phyloP scores from a whole-genome alignment of 805 yeast genomes.

The Zygoascus flipseniorum region DNA sequence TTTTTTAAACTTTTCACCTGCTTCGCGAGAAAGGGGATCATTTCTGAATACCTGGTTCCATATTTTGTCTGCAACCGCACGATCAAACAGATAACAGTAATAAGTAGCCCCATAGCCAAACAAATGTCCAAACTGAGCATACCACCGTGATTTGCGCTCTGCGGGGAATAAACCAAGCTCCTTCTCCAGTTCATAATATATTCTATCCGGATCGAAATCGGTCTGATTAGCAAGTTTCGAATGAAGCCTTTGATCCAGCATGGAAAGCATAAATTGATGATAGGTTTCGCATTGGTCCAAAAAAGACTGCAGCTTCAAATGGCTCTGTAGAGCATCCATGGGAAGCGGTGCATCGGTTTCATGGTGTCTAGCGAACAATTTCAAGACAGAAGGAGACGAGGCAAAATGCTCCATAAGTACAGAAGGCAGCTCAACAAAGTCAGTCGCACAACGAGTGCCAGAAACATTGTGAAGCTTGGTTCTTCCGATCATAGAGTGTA shows the following conservation, averaged over 20 bases:
- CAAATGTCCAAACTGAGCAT: conserved; percentile 87
- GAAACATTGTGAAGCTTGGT: conserved; percentile 84
- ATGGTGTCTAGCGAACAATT: conserved; percentile 63
- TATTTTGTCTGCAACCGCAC: conserved; percentile 83
- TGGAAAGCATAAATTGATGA: conserved; percentile 84
- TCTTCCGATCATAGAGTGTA: conserved; percentile 94
- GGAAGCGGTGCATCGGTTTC: conserved; percentile 58
- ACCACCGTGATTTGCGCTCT: conserved; percentile 64
- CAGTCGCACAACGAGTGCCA: conserved; percentile 93
- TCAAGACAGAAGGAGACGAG: conserved; percentile 65
- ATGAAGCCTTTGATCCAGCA: conserved; percentile 77
- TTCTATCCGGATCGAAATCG: conserved; percentile 46
- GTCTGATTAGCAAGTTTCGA: conserved; percentile 25
- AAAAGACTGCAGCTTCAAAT: conserved; percentile 43
- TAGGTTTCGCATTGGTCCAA: conserved; percentile 66
- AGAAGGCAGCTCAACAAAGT: conserved; percentile 93
- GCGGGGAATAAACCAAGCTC: conserved; percentile 58
- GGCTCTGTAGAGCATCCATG: conserved; percentile 37
- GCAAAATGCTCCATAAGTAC: conserved; percentile 95
- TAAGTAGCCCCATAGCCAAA: conserved; percentile 92
- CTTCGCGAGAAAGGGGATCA: conserved; percentile 60
- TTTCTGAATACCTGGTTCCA: conserved; percentile 65
- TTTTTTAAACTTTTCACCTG: conserved; percentile 69
- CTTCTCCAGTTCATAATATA: conserved; percentile 60
- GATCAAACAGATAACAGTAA: conserved; percentile 82